phyloP scores from a whole-genome alignment of 2,329 filamentous ascomycete genomes.

The Purpureocillium lavendulum region DNA sequence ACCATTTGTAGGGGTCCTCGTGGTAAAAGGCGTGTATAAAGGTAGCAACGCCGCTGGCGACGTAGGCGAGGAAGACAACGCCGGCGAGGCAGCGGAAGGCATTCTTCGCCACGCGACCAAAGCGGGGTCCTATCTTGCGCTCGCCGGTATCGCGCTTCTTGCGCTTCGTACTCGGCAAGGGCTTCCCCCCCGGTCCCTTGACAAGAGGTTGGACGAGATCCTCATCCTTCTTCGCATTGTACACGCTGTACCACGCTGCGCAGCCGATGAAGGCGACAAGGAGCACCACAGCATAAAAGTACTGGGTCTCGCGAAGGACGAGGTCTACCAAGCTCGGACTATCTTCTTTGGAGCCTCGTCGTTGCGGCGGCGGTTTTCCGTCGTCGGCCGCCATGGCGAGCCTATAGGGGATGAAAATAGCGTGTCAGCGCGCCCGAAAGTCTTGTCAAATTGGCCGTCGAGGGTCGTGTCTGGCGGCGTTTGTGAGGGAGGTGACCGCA shows the following conservation, averaged over 20 bases:
- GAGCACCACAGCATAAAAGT: constrained; percentile 44
- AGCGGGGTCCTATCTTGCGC: constrained; percentile 38
- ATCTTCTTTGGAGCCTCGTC: constrained; percentile 14
- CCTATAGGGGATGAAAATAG: constrained; percentile 10
- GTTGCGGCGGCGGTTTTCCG: constrained; percentile 18
- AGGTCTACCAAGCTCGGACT: constrained; percentile 26
- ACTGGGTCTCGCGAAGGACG: constrained; percentile 37
- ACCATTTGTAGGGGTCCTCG: constrained; percentile 29
- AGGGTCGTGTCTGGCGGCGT: too few species aligned
- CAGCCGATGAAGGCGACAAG: constrained; percentile 42
- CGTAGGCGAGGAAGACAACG: constrained; percentile 63
- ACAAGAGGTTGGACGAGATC: constrained; percentile 37
- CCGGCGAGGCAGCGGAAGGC: constrained; percentile 70
- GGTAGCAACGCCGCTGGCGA: constrained; percentile 66
- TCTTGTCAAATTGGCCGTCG: too few species aligned
- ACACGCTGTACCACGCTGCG: constrained; percentile 44
- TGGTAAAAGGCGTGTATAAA: constrained; percentile 61
- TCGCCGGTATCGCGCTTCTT: constrained; percentile 39
- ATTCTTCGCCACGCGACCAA: constrained; percentile 59
- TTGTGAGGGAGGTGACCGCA: too few species aligned
- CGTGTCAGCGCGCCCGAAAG: constrained; percentile 2
- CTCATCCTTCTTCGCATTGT: constrained; percentile 41
- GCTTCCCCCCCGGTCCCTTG: constrained; percentile 81
- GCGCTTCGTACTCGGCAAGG: constrained; percentile 62
- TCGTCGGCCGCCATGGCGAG: constrained; percentile 26